Percentiles rank a stretch among this genome's conserved stretches.
phyloP scores from a whole-genome alignment of 768 basidiomycete species.

The Podaxis carcinomalis region DNA sequence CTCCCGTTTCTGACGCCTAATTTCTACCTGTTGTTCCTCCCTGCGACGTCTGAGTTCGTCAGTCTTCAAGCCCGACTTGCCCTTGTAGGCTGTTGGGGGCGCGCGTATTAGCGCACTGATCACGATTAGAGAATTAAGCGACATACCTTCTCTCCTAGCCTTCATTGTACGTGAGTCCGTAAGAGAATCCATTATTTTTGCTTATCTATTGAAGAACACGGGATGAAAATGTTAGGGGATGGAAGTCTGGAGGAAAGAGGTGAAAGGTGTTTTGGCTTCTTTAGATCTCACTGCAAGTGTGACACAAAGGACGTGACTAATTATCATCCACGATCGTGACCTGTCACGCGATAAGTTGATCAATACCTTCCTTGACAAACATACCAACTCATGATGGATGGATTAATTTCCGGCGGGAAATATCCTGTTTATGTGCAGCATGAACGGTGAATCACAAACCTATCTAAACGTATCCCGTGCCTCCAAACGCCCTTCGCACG shows the following conservation, averaged over 20 bases:
- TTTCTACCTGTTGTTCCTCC: slow-evolving; percentile 99
- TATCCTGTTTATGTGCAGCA: not conserved
- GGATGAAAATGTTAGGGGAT: slow-evolving; percentile 20
- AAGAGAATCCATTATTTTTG: slow-evolving; percentile 33
- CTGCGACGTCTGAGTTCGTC: slow-evolving; percentile 95
- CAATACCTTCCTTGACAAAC: not conserved
- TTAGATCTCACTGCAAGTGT: slow-evolving; percentile 10
- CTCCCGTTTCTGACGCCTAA: slow-evolving; percentile 96
- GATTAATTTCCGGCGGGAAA: too few relatives aligned
- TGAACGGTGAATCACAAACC: too few relatives aligned
- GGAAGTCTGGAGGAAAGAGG: slow-evolving; percentile 30
- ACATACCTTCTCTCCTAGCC: slow-evolving; percentile 67
- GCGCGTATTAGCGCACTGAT: slow-evolving; percentile 33
- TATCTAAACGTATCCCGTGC: too few relatives aligned
- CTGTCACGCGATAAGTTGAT: slow-evolving; percentile 8
- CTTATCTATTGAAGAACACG: slow-evolving; percentile 12
- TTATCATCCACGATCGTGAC: slow-evolving; percentile 8
- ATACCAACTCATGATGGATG: not conserved
- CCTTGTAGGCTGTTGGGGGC: slow-evolving; percentile 71
- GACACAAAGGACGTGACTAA: slow-evolving; percentile 26
- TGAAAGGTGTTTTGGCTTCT: slow-evolving; percentile 19
- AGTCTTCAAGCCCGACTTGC: slow-evolving; percentile 82
- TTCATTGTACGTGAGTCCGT: slow-evolving; percentile 67
- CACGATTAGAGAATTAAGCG: slow-evolving; percentile 19
- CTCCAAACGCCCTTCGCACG: too few relatives aligned